Conservation (phyloP, 2,329 filamentous ascomycete species). For the Xylaria sp. region DNA sequence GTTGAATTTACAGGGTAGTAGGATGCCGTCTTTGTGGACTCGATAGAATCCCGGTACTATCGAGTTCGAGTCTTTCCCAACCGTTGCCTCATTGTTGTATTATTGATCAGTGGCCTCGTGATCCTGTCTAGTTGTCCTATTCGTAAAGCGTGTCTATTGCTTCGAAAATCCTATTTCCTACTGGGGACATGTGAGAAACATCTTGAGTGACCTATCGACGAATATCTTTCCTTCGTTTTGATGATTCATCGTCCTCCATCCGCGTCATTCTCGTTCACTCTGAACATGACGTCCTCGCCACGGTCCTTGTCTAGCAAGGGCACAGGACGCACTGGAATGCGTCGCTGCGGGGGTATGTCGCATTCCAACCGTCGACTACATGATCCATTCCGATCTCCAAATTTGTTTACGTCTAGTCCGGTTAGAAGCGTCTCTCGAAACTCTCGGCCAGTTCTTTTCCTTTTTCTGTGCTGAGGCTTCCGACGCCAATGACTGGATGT, state of each 20-base stretch:
- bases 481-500: neutral
- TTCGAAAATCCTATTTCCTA: too few relatives aligned
- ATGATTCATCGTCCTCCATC: neutral
- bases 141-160: too few relatives aligned
- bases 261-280: neutral
- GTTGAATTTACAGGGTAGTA: slow-evolving; percentile 17
- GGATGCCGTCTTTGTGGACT: slow-evolving; percentile 22
- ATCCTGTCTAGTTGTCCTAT: too few relatives aligned
- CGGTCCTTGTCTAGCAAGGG: slow-evolving; percentile 1
- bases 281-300: neutral
- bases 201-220: too few relatives aligned
- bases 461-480: neutral
- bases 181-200: neutral
- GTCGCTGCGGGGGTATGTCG: neutral
- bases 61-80: too few relatives aligned
- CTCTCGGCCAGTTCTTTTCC: neutral
- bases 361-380: neutral
- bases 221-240: too few relatives aligned
- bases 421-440: neutral
- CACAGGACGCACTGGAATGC: neutral
- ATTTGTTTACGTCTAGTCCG: neutral
- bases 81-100: too few relatives aligned
- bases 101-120: too few relatives aligned
- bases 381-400: neutral
- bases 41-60: slow-evolving; percentile 7